A percentile compares a stretch with the other conserved stretches of the same genome.
These are phyloP conservation scores for Ganoderma sinense DNA, from an alignment of 1,284 basidiomycete species.

Conservation along the genomic window DNA sequence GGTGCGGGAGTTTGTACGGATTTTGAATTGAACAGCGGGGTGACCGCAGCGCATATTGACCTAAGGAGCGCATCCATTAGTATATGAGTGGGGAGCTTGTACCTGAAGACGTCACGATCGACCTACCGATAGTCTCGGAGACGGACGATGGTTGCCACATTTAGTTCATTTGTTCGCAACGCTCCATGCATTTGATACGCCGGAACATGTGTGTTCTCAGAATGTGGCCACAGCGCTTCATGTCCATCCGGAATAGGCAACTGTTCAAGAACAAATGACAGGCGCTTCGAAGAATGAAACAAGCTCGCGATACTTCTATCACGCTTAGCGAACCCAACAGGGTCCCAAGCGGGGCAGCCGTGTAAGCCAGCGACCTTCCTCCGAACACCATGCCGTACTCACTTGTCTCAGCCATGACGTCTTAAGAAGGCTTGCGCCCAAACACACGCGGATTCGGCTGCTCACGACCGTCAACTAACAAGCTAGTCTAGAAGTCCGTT, in stretches of 20 bases:
- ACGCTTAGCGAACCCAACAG: not conserved
- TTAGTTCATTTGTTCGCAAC: slow-evolving; percentile 3
- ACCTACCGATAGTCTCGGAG: slow-evolving; percentile 13
- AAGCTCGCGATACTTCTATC: not conserved
- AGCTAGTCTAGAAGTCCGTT: slow-evolving; percentile 6
- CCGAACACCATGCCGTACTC: not conserved
- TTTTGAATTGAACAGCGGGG: slow-evolving; percentile 1
- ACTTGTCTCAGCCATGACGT: not conserved
- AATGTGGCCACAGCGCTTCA: slow-evolving; percentile 8
- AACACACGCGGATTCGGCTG: not conserved
- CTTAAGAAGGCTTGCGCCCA: not conserved
- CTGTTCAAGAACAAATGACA: slow-evolving; percentile 27
- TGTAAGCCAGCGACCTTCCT: not conserved
- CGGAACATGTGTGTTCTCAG: slow-evolving; percentile 1
- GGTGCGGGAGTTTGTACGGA: not conserved
- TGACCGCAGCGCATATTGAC: slow-evolving; percentile 7
- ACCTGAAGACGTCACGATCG: slow-evolving; percentile 17
- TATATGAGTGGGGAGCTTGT: not conserved
- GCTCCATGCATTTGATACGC: slow-evolving; percentile 6
- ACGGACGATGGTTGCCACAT: not conserved
- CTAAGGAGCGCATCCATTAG: not conserved
- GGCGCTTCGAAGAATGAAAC: slow-evolving; percentile 1
- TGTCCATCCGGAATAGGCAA: slow-evolving; percentile 24
- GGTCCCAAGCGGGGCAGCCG: not conserved
- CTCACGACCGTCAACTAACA: not conserved